Conservation (phyloP, 345 rosid genomes). For the Aquilaria sinensis region DNA sequence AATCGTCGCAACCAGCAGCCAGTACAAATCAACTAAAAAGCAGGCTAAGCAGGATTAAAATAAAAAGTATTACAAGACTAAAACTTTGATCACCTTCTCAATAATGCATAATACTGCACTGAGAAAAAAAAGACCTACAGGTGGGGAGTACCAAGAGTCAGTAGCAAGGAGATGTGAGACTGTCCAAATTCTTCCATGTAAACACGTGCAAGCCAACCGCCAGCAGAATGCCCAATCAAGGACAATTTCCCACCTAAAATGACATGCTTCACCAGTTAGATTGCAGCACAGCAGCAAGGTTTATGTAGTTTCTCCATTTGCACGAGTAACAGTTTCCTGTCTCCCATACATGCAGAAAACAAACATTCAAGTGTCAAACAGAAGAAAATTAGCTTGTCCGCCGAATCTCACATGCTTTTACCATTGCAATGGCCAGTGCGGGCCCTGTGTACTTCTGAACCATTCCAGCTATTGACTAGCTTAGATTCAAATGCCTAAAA, state of each 20-base stretch:
- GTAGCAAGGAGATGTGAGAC: slow-evolving; percentile 54
- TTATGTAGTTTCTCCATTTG: not conserved
- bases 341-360: too few species aligned
- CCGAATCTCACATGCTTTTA: too few species aligned
- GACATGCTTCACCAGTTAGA: slow-evolving; percentile 9
- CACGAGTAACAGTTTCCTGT: too few species aligned
- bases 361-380: too few species aligned
- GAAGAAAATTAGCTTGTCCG: too few species aligned
- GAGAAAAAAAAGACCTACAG: slow-evolving; percentile 48
- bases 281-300: not conserved
- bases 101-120: not conserved
- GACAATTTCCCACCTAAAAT: slow-evolving; percentile 53
- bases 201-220: slow-evolving; percentile 97
- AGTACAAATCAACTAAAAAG: not conserved
- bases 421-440: too few species aligned
- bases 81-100: slow-evolving; percentile 2
- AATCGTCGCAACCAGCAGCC: not conserved
- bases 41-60: not conserved
- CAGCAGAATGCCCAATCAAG: slow-evolving; percentile 92
- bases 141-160: slow-evolving; percentile 98
- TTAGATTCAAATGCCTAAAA: too few species aligned
- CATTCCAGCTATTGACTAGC: too few species aligned
- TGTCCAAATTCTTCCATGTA: slow-evolving; percentile 78
- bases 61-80: not conserved
- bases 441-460: too few species aligned